A percentile compares a stretch with the other conserved stretches of the same genome.
Conservation (phyloP, 1,284 basidiomycete genomes). For the Pseudozyma hubeiensis region DNA sequence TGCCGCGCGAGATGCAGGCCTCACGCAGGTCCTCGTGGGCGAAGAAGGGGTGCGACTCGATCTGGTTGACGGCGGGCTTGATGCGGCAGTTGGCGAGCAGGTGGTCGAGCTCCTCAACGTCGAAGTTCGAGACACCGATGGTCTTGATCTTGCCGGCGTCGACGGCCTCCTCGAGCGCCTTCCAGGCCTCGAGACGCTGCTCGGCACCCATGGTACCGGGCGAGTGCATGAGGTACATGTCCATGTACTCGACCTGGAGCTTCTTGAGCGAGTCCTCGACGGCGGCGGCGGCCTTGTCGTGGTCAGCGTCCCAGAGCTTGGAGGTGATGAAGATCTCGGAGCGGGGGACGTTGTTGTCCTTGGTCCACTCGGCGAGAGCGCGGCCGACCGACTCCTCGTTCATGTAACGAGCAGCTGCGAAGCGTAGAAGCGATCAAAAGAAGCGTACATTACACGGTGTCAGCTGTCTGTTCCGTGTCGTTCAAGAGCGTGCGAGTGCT, state of each 20-base stretch:
- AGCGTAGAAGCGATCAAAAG: neutral
- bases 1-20: constrained; percentile 62
- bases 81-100: constrained; percentile 63
- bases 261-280: constrained; percentile 67
- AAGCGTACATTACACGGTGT: too few relatives aligned
- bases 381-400: constrained; percentile 69
- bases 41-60: constrained; percentile 68
- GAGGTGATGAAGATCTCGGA: constrained; percentile 69
- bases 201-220: constrained; percentile 64
- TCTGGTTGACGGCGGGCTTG: constrained; percentile 68
- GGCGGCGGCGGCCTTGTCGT: constrained; percentile 63
- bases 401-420: constrained; percentile 61
- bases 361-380: constrained; percentile 64
- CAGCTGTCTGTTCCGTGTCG: too few relatives aligned
- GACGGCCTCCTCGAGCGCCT: constrained; percentile 65
- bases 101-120: constrained; percentile 66
- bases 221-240: constrained; percentile 67
- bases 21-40: constrained; percentile 66
- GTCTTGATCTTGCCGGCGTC: constrained; percentile 66
- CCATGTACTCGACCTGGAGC: constrained; percentile 66
- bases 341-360: constrained; percentile 61
- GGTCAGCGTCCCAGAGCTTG: constrained; percentile 68
- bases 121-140: constrained; percentile 68
- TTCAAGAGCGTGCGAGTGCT: too few relatives aligned
- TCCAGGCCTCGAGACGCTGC: constrained; percentile 65